phyloP scores from a whole-genome alignment of 768 basidiomycete species.

The Pulveroboletus sp. region DNA sequence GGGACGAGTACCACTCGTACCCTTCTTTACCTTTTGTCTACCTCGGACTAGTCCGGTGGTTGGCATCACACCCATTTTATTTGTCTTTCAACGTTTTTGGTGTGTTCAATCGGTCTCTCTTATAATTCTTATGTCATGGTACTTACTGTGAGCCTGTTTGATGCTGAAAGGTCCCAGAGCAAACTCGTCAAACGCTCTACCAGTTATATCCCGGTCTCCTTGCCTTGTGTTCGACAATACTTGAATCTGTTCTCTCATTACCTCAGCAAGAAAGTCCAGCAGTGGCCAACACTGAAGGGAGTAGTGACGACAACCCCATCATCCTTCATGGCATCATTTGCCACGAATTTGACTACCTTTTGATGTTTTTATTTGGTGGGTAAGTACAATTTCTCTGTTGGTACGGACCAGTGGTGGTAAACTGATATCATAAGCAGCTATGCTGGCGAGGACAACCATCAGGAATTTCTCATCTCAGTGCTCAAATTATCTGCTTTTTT shows the following conservation, averaged over 20 bases:
- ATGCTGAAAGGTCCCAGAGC: neutral
- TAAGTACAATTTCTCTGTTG: no score
- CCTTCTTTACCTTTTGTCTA: no score
- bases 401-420: no score
- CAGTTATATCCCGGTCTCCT: neutral
- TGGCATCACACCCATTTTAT: no score
- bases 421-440: no score
- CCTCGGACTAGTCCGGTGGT: no score
- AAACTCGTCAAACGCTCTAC: neutral
- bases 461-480: conserved; percentile 1
- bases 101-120: no score
- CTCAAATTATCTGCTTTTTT: conserved; percentile 4
- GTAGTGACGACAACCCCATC: conserved; percentile 2
- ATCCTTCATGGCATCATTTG: neutral
- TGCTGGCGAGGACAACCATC: neutral
- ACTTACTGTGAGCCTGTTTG: no score
- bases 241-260: neutral
- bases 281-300: neutral
- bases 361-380: neutral
- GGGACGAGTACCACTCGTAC: no score
- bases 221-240: neutral
- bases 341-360: conserved; percentile 1
- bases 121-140: no score
- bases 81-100: no score
- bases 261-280: neutral